These are phyloP conservation scores for Colletotrichum eremochloae DNA, from an alignment of 2,329 filamentous ascomycete species.

Conservation along the genomic window DNA sequence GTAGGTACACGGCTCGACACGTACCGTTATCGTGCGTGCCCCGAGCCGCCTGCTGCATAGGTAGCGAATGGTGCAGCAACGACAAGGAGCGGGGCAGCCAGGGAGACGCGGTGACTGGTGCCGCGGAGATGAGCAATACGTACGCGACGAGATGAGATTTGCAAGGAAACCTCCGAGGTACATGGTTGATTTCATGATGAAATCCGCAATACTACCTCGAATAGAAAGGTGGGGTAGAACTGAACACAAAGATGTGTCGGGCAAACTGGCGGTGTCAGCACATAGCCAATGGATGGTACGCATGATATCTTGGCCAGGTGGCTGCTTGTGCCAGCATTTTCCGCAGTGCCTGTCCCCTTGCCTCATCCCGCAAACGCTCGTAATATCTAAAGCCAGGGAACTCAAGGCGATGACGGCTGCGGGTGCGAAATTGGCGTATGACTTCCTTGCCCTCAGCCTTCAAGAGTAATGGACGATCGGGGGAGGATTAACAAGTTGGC, in stretches of 20 bases:
- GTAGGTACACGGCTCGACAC: slow-evolving; percentile 20
- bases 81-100: slow-evolving; percentile 23
- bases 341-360: background rate
- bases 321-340: background rate
- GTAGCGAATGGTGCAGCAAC: slow-evolving; percentile 23
- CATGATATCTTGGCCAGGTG: background rate
- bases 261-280: slow-evolving; percentile 15
- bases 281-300: background rate
- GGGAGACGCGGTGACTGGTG: slow-evolving; percentile 21
- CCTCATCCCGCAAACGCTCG: background rate
- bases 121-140: background rate
- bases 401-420: slow-evolving; percentile 5
- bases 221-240: background rate
- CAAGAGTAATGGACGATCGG: no score
- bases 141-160: slow-evolving; percentile 32
- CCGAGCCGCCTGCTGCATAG: slow-evolving; percentile 6
- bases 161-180: slow-evolving; percentile 36
- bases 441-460: no score
- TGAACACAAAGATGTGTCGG: slow-evolving; percentile 3
- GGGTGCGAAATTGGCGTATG: background rate
- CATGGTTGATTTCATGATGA: slow-evolving; percentile 29
- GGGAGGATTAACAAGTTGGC: no score
- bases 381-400: background rate
- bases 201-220: slow-evolving; percentile 26
- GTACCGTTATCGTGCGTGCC: slow-evolving; percentile 8